Evolutionary conservation across 2,329 filamentous ascomycete species (phyloP), one percentile per base, ranked within the genome.

Genomic region (Juglanconis sp.): DNA sequence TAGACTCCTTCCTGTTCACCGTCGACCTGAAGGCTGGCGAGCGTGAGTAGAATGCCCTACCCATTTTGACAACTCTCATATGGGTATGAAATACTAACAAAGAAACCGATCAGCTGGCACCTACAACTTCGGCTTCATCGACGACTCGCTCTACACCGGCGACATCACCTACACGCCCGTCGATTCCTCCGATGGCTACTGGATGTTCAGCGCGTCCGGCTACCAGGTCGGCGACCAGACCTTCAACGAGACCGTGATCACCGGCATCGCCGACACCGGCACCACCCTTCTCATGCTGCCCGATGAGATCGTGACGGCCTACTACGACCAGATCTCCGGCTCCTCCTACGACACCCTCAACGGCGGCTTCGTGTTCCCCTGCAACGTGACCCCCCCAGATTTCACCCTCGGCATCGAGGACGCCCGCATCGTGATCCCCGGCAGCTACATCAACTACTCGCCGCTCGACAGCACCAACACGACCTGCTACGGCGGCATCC

Each of bases 121-220:
- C 40, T 74, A 74, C 65, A 71, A 74, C 66, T 74, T 74, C 31
- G 73, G 73, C 52, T 75, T 77, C 76, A 83, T 88, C 66, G 85
- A 89, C 75, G 70, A 69, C 47, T 71, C 74, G 68, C 68, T 85
- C 67, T 87, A 85, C 76, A 84, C 78, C 4, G 85, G 85, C 51
- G 65, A 74, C 48, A 81, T 89, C 67, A 77, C 78, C 65, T 89
- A 87, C 73, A 74, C 80, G 51, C 66, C 79, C 34, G 81, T 87
- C 57, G 76, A 85, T 71, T 76, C 66, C 65, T 76, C 76, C 57
- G 70, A 84, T 5, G 88, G 88, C 10, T 89, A 83, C 77, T 91
- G 88, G 88, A 75, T 78, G 46, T 88, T 89, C 75, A 72, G 65
- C 8, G 67, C 70, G 2, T 70, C 73, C 2, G 74, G 70, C 56